Evolutionary conservation across 2,329 filamentous ascomycete species (phyloP), one percentile per base, ranked within the genome.

Genomic region (Harringtonia lauricola): DNA sequence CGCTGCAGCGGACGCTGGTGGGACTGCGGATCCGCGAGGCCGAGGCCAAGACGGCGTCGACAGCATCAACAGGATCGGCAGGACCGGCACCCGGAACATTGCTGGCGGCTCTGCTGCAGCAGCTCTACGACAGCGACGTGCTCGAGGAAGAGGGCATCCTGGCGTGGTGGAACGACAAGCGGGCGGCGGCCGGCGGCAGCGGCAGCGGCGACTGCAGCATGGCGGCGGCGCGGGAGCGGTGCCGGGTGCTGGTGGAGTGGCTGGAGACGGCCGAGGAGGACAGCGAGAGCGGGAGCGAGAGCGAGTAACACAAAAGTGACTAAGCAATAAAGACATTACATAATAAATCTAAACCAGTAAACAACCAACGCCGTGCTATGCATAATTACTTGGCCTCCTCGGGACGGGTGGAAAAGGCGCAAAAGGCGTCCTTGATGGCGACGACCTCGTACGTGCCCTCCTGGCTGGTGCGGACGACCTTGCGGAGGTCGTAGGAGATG

Each of bases 361-460:
- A 38, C 12, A 21, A 6, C 14, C 28, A 43, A 43, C 41, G 41
- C 41, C 41, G 29, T 26, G 41, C 41, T 26, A 26, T 26, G 24
- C 24, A 26, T 26, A 10, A 7, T 26, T 55, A 55, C 50, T 67
- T 72, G 41, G 68, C 68, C 37, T 66, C 65, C 33, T 71, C 64
- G 51, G 77, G 74, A 57, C 81, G 74, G 48, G 81, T 90, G 37
- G 86, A 86, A 62, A 94, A 95, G 22, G 86, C 81, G 60, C 92
- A 98, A 66, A 78, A 94, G 56, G 79, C 79, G 64, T 98, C 92
- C 70, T 94, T 94, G 64, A 98, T 95, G 12, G 86, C 83, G 26
- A 96, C 86, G 17, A 98, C 90, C 66, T 98, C 92, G 59, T 98
- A 98, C 52, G 88, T 95, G 40, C 92, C 92, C 70, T 96, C 92